Evolutionary conservation across 23 red algal genomes (phyloP).

Genomic region (Cyanidioschyzon merolae): DNA sequence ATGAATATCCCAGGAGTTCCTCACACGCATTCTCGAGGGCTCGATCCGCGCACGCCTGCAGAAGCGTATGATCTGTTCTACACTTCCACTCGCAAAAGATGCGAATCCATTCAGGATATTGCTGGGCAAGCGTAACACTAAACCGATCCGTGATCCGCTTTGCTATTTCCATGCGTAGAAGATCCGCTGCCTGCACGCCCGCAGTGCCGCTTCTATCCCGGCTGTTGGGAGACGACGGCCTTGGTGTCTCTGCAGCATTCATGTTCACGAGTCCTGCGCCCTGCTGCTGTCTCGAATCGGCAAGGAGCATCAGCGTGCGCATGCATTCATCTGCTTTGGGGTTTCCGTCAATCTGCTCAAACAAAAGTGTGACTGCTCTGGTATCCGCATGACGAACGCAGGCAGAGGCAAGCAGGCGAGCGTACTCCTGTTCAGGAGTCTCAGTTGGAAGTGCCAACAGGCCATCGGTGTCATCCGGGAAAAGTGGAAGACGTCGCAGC

Average conservation of each 20-base stretch:
- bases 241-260: neutral
- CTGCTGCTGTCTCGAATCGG: neutral
- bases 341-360: neutral
- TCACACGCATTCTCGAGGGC: slow-evolving; percentile 6
- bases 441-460: neutral
- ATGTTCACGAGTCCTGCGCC: neutral
- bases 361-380: neutral
- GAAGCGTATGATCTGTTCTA: neutral
- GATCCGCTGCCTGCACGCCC: neutral
- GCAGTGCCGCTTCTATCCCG: neutral
- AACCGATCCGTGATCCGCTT: neutral
- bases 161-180: neutral
- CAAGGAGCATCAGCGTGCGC: neutral
- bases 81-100: neutral
- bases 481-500: neutral
- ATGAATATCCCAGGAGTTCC: neutral
- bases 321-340: neutral
- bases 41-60: neutral
- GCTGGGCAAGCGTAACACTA: neutral
- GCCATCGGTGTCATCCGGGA: neutral
- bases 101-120: slow-evolving; percentile 5
- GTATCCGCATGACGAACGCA: neutral
- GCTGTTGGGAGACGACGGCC: too few relatives aligned
- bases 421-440: neutral
- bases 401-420: neutral